Evolutionary conservation across 2,329 filamentous ascomycete genomes (phyloP).

Genomic region (Escovopsis weberi): DNA sequence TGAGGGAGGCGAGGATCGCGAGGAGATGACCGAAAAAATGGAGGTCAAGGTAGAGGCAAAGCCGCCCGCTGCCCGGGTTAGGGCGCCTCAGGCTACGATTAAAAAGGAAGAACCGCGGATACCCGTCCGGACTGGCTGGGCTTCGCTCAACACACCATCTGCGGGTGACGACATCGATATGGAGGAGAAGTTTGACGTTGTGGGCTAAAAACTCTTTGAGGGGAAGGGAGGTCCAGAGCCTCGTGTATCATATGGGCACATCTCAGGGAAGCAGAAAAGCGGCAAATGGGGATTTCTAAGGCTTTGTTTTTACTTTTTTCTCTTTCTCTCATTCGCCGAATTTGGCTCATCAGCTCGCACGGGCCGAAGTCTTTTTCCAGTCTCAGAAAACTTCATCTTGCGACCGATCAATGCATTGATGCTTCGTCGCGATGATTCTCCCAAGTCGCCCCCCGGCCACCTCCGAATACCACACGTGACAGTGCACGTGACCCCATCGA

Average conservation of each 20-base stretch:
- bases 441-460: too few relatives aligned
- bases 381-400: too few relatives aligned
- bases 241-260: background rate
- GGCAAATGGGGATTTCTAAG: too few relatives aligned
- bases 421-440: too few relatives aligned
- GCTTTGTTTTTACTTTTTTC: too few relatives aligned
- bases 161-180: slow-evolving; percentile 14
- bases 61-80: slow-evolving; percentile 2
- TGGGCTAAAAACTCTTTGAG: slow-evolving; percentile 2
- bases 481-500: too few relatives aligned
- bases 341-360: too few relatives aligned
- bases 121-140: slow-evolving; percentile 18
- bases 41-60: slow-evolving; percentile 9
- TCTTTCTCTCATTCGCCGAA: too few relatives aligned
- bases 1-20: slow-evolving; percentile 10
- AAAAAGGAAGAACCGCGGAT: slow-evolving; percentile 3
- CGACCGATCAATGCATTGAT: too few relatives aligned
- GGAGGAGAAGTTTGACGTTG: slow-evolving; percentile 22
- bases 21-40: slow-evolving; percentile 8
- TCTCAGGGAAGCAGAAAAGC: too few relatives aligned
- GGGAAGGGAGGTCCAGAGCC: background rate
- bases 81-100: background rate
- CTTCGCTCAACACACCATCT: slow-evolving; percentile 13
- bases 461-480: too few relatives aligned
- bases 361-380: too few relatives aligned